Evolutionary conservation across 2,329 filamentous ascomycete species (phyloP).

Genomic region (Xylariaceae sp.): DNA sequence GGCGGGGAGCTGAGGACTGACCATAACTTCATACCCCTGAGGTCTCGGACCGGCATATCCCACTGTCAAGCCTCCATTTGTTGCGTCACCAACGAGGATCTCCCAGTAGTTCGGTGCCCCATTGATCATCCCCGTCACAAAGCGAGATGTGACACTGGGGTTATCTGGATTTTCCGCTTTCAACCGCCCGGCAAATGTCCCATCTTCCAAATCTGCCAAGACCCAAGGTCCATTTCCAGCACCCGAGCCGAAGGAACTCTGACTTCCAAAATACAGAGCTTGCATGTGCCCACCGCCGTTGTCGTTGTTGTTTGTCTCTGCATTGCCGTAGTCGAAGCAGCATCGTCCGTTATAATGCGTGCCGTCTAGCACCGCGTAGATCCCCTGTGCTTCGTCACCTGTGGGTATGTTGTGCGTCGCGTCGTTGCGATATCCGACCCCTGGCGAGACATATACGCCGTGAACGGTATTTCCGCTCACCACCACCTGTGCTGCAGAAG

Average conservation of each 20-base stretch:
- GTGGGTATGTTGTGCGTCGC: conserved; percentile 48
- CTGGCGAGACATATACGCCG: conserved; percentile 59
- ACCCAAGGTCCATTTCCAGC: conserved; percentile 61
- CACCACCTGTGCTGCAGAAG: conserved; percentile 58
- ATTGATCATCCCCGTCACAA: conserved; percentile 56
- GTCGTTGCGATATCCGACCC: conserved; percentile 62
- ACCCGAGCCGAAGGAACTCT: conserved; percentile 50
- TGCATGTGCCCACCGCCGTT: conserved; percentile 66
- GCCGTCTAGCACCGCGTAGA: conserved; percentile 59
- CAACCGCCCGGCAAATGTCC: conserved; percentile 55
- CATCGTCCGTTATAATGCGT: conserved; percentile 56
- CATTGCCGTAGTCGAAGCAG: conserved; percentile 57
- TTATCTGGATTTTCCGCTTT: conserved; percentile 46
- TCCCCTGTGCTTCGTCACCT: conserved; percentile 54
- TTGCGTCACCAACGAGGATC: conserved; percentile 55
- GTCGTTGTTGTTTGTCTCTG: conserved; percentile 48
- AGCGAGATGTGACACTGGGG: conserved; percentile 51
- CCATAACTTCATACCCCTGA: conserved; percentile 3
- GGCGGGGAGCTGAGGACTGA: background rate
- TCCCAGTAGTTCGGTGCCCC: conserved; percentile 55
- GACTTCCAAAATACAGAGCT: conserved; percentile 59
- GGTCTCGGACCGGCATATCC: conserved; percentile 58
- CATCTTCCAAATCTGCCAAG: conserved; percentile 67
- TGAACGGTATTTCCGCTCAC: conserved; percentile 58
- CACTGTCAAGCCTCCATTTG: conserved; percentile 51